A percentile compares a stretch with the other conserved stretches of the same genome.
phyloP scores from a whole-genome alignment of 176 grass and related monocot genomes.

The Leersia perrieri region DNA sequence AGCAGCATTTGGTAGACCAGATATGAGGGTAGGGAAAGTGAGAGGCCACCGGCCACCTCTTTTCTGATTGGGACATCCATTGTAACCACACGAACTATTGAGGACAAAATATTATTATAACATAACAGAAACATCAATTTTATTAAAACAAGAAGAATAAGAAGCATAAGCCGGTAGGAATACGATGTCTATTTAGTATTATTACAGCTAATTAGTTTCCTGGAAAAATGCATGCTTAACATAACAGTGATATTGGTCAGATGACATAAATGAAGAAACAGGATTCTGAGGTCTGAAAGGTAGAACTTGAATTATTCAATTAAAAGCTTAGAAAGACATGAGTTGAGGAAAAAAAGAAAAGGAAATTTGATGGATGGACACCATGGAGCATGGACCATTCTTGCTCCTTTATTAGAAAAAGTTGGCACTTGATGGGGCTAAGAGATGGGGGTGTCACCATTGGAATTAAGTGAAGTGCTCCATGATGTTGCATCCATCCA shows the following conservation, averaged over 20 bases:
- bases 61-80: constrained; percentile 33
- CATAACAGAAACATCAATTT: constrained; percentile 8
- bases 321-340: background rate
- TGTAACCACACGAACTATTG: background rate
- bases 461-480: constrained; percentile 22
- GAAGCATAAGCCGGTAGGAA: constrained; percentile 2
- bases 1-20: constrained; percentile 26
- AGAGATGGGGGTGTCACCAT: constrained; percentile 21
- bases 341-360: background rate
- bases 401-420: constrained; percentile 15
- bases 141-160: background rate
- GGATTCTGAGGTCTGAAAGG: constrained; percentile 30
- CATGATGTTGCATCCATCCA: constrained; percentile 32
- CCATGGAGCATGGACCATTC: constrained; percentile 24
- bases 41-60: constrained; percentile 25
- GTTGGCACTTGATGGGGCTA: constrained; percentile 27
- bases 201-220: background rate
- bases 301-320: constrained; percentile 31
- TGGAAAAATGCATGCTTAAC: constrained; percentile 1
- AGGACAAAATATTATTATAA: background rate
- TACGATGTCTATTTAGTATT: constrained; percentile 21
- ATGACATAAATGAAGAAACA: constrained; percentile 37
- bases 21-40: constrained; percentile 35
- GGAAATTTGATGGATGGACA: background rate
- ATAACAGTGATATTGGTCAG: constrained; percentile 13